A percentile compares a stretch with the other conserved stretches of the same genome.
phyloP scores from a whole-genome alignment of 495 filamentous ascomycete species.

The Penicillium psychrofluorescens region DNA sequence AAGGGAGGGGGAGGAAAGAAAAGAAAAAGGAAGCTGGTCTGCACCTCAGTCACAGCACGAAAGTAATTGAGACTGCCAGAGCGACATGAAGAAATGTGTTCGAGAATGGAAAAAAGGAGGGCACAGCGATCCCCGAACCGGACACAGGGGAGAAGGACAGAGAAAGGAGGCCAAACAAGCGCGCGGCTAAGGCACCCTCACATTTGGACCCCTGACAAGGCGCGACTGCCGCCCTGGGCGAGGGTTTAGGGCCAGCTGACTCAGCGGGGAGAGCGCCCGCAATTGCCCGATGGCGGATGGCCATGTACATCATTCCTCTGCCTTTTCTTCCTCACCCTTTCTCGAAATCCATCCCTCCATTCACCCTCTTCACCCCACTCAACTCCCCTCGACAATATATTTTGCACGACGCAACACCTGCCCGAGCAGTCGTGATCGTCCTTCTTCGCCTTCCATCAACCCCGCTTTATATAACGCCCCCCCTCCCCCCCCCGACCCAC shows the following conservation, averaged over 20 bases:
- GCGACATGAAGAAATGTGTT: conserved; percentile 9
- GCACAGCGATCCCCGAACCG: conserved; percentile 8
- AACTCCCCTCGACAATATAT: no score
- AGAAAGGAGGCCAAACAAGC: conserved; percentile 37
- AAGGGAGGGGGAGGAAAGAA: conserved; percentile 2
- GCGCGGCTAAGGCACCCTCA: conserved; percentile 27
- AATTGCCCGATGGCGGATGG: no score
- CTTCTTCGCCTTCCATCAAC: no score
- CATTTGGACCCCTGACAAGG: conserved; percentile 13
- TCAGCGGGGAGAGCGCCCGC: no score
- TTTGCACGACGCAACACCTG: no score
- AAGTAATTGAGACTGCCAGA: conserved; percentile 26
- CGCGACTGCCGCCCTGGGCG: not conserved
- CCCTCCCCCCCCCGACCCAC: no score
- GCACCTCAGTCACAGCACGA: conserved; percentile 17
- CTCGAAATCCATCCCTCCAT: no score
- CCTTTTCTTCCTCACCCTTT: no score
- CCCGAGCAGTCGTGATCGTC: no score
- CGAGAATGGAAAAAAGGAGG: conserved; percentile 10
- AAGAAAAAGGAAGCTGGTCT: conserved; percentile 23
- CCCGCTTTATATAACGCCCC: no score
- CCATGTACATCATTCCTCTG: no score
- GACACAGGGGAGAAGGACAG: conserved; percentile 13
- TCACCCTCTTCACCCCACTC: no score
- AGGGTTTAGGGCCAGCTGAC: not conserved